Conservation (phyloP, 352 stramenopile species). For the Thraustochytrium striatum region DNA sequence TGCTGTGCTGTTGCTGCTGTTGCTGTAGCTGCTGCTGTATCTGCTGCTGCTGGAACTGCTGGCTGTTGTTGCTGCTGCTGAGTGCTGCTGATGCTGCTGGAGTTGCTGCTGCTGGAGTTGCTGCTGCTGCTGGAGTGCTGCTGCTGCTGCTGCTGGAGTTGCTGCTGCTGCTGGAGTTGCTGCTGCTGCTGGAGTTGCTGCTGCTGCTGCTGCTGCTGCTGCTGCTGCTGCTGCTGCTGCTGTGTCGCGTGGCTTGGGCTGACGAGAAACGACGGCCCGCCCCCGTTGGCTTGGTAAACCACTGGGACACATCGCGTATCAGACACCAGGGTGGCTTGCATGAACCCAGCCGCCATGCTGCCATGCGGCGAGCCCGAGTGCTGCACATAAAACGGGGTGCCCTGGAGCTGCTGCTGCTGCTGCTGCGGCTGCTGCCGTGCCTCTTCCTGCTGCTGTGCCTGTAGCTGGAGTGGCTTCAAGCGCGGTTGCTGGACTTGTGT, state of each 20-base stretch:
- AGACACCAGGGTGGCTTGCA: too few species aligned
- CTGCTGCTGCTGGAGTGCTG: neutral
- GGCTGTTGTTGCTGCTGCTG: neutral
- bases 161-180: neutral
- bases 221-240: neutral
- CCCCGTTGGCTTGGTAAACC: too few species aligned
- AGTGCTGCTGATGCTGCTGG: neutral
- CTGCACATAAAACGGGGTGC: too few species aligned
- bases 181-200: neutral
- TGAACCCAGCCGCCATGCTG: too few species aligned
- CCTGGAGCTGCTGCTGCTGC: neutral
- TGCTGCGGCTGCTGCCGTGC: neutral
- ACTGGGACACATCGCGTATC: too few species aligned
- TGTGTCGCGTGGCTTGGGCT: neutral
- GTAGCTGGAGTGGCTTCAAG: neutral
- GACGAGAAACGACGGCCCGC: too few species aligned
- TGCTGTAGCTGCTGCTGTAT: neutral
- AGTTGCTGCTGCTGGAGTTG: constrained; percentile 13
- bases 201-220: constrained; percentile 5
- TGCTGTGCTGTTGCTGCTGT: neutral
- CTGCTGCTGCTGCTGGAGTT: neutral
- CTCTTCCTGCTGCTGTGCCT: neutral
- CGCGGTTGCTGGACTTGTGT: neutral
- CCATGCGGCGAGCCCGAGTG: too few species aligned
- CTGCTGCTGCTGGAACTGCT: neutral